Conservation (phyloP, 1,284 basidiomycete species). For the Papiliotrema laurentii region DNA sequence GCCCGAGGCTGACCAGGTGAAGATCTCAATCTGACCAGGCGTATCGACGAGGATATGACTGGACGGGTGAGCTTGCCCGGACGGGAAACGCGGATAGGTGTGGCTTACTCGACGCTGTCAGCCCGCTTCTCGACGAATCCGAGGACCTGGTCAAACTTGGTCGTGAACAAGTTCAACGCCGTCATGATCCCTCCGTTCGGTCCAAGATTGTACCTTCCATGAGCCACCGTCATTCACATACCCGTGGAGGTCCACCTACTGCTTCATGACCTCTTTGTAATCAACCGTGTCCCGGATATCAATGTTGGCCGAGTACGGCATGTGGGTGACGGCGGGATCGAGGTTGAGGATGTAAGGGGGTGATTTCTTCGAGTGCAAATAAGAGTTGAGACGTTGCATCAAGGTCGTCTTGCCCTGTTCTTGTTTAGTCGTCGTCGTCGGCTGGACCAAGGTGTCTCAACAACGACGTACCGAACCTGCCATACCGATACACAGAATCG, state of each 20-base stretch:
- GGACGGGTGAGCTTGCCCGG: background rate
- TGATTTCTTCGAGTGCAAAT: constrained; percentile 60
- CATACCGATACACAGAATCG: constrained; percentile 71
- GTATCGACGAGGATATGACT: constrained; percentile 95
- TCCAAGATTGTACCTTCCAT: constrained; percentile 84
- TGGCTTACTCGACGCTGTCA: constrained; percentile 73
- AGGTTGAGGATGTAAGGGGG: constrained; percentile 96
- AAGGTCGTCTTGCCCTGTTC: constrained; percentile 92
- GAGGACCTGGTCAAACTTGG: constrained; percentile 98
- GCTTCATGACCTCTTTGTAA: constrained; percentile 98
- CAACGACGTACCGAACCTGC: constrained; percentile 44
- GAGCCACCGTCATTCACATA: background rate
- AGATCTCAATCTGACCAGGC: constrained; percentile 99
- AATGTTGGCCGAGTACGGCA: constrained; percentile 93
- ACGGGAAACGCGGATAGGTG: background rate
- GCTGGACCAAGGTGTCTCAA: background rate
- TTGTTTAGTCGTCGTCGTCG: background rate
- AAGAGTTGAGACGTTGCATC: constrained; percentile 85
- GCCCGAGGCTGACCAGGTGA: constrained; percentile 98
- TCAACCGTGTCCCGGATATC: constrained; percentile 98
- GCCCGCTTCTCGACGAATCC: constrained; percentile 87
- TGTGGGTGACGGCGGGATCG: constrained; percentile 87
- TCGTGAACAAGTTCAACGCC: constrained; percentile 95
- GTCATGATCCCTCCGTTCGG: constrained; percentile 98
- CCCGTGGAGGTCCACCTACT: constrained; percentile 58